A percentile compares a stretch with the other conserved stretches of the same genome.
Conservation (phyloP, 208 protist genomes). For the Acanthamoeba triangularis region DNA sequence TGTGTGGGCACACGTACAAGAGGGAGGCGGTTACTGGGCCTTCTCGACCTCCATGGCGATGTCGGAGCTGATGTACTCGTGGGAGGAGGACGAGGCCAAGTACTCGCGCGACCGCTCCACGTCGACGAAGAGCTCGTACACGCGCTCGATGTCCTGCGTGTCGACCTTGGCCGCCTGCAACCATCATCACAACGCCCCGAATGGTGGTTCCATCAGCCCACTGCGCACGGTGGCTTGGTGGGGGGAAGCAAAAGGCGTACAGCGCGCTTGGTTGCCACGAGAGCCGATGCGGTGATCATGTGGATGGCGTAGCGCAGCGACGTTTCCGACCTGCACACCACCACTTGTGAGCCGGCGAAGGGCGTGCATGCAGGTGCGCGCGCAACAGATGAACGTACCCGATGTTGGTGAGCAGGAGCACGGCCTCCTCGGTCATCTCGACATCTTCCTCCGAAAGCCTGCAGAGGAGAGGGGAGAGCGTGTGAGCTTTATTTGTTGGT, state of each 20-base stretch:
- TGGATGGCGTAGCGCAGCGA: conserved; percentile 99
- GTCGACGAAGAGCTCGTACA: conserved; percentile 99
- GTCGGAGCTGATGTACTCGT: conserved; percentile 62
- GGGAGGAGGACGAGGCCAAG: not conserved
- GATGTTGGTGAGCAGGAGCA: conserved; percentile 97
- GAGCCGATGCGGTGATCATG: conserved; percentile 98
- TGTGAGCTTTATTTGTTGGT: not conserved
- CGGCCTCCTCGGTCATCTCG: conserved; percentile 97
- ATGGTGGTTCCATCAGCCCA: too few species aligned
- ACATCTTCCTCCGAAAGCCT: conserved; percentile 99
- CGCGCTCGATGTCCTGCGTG: conserved; percentile 97
- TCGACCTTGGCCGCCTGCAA: conserved; percentile 93
- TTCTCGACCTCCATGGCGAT: conserved; percentile 17
- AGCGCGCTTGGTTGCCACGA: conserved; percentile 97
- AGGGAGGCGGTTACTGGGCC: not conserved
- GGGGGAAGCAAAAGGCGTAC: conserved; percentile 30
- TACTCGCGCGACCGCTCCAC: conserved; percentile 93
- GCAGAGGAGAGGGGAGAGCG: not conserved
- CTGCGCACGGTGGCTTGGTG: too few species aligned
- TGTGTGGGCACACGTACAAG: not conserved
- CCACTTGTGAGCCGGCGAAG: not conserved
- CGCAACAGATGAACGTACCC: conserved; percentile 88
- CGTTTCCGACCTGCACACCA: conserved; percentile 85
- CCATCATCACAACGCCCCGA: not conserved
- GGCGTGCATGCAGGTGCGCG: not conserved